phyloP scores from a whole-genome alignment of 768 basidiomycete genomes.

The Lactarius tabidus region DNA sequence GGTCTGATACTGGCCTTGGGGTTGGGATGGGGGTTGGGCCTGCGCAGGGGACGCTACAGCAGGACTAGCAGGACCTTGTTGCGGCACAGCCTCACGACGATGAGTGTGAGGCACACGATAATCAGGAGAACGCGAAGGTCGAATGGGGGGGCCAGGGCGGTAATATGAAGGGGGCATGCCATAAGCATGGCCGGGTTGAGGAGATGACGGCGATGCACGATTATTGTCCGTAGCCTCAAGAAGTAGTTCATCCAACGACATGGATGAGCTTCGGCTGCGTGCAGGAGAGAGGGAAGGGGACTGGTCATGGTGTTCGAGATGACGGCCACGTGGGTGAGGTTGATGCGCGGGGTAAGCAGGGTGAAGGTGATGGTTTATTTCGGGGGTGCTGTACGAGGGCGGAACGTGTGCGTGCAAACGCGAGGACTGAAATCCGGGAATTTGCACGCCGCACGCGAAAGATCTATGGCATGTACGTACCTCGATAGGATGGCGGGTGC shows the following conservation, averaged over 20 bases:
- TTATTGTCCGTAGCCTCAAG: constrained; percentile 42
- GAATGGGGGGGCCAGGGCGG: constrained; percentile 19
- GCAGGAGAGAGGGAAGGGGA: constrained; percentile 35
- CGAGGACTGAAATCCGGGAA: constrained; percentile 23
- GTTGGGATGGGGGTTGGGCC: constrained; percentile 28
- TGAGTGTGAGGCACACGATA: constrained; percentile 13
- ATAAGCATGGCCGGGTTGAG: constrained; percentile 30
- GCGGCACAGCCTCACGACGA: constrained; percentile 14
- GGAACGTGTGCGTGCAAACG: constrained; percentile 27
- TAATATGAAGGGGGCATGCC: constrained; percentile 29
- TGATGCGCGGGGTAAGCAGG: constrained; percentile 29
- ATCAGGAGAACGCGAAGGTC: constrained; percentile 18
- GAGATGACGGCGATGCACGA: constrained; percentile 28
- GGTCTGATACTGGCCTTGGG: constrained; percentile 38
- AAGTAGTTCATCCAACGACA: constrained; percentile 45
- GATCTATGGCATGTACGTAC: constrained; percentile 27
- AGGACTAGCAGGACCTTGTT: constrained; percentile 6
- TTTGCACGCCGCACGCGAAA: constrained; percentile 1
- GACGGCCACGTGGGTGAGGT: constrained; percentile 28
- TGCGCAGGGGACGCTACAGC: constrained; percentile 26
- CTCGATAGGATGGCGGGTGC: constrained; percentile 32
- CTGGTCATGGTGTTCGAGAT: constrained; percentile 22
- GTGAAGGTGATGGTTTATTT: constrained; percentile 27
- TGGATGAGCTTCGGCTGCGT: constrained; percentile 34
- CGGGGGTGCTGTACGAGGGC: constrained; percentile 24